phyloP scores from a whole-genome alignment of 805 yeast species.

The Candida krabiensis region DNA sequence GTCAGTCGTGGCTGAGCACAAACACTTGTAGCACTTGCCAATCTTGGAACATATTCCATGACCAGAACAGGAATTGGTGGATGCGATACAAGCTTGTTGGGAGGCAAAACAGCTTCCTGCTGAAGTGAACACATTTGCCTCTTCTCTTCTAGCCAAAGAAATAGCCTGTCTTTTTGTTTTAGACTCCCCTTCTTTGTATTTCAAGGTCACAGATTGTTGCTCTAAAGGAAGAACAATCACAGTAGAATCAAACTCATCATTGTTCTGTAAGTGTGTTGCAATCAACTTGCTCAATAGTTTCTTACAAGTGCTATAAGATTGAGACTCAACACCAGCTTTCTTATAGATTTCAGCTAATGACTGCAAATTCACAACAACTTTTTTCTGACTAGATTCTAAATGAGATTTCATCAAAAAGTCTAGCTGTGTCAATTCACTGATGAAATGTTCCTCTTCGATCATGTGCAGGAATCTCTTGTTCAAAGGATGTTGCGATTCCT shows the following conservation, averaged over 20 bases:
- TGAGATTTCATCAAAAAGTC: constrained; percentile 36
- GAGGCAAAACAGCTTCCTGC: constrained; percentile 36
- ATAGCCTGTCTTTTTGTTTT: constrained; percentile 4
- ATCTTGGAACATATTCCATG: constrained; percentile 52
- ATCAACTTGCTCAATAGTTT: constrained; percentile 35
- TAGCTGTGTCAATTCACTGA: constrained; percentile 49
- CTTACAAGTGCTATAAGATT: constrained; percentile 41
- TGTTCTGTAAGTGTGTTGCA: constrained; percentile 15
- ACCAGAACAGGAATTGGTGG: constrained; percentile 50
- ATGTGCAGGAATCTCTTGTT: constrained; percentile 29
- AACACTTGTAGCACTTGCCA: constrained; percentile 49
- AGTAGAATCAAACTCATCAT: constrained; percentile 24
- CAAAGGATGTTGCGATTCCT: constrained; percentile 6
- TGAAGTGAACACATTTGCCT: constrained; percentile 12
- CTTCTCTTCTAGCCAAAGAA: constrained; percentile 25
- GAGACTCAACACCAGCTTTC: constrained; percentile 43
- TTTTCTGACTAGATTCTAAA: constrained; percentile 19
- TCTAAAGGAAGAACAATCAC: constrained; percentile 35
- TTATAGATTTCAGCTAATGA: constrained; percentile 43
- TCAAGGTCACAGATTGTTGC: constrained; percentile 23
- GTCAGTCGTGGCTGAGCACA: constrained; percentile 46
- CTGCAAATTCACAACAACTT: constrained; percentile 40
- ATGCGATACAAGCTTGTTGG: constrained; percentile 46
- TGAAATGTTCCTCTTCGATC: constrained; percentile 47
- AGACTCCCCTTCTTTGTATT: constrained; percentile 12